Evolutionary conservation across 2,329 filamentous ascomycete species (phyloP), one percentile per base, ranked within the genome.

Genomic region (Xylaria sp.): DNA sequence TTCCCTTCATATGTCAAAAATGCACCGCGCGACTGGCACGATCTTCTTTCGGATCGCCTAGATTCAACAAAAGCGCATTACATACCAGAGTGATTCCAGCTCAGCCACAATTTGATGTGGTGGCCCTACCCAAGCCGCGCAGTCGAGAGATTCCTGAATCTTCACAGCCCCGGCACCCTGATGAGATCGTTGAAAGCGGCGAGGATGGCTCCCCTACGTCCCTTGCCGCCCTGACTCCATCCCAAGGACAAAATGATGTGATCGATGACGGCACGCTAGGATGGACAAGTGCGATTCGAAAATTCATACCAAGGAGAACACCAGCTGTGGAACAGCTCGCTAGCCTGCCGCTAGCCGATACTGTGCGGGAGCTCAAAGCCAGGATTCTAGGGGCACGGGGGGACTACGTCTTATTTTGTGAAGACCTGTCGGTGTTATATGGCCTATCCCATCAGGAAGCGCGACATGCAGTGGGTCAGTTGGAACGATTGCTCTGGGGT

Each of bases 1-100:
- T 65, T 58, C 69, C 76, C 50, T 77, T 76, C 51, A 70, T 76
- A 73, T 79, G 78, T 69, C 75, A 72, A 68, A 74, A 71, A 73
- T 79, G 76, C 63, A 65, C 76, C 67, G 69, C 72, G 28, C 76
- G 73, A 48, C 69, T 79, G 62, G 54, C 72, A 39, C 67, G 69
- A 34, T 60, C 63, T 41, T 58, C 63, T 13, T 18, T 51, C 15
- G 25, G 41, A 39, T 13, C 37, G 9, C 4, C 28, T 23, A 37
- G 20, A 15, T 8, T 34, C 13, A 46, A 56, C 20, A 37, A 13
- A 1, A 28, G 61, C 51, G 31, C 20, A 50, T 54, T 54, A 52
- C 20, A 73, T 41, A 64, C 60, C 51, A 6, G 63, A 59, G 34
- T 37, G n/a, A 23, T 69, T 57, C 44, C 72, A 61, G 58, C 48